Conservation (phyloP, 139 green algal genomes). For the Chlorella sp. region DNA sequence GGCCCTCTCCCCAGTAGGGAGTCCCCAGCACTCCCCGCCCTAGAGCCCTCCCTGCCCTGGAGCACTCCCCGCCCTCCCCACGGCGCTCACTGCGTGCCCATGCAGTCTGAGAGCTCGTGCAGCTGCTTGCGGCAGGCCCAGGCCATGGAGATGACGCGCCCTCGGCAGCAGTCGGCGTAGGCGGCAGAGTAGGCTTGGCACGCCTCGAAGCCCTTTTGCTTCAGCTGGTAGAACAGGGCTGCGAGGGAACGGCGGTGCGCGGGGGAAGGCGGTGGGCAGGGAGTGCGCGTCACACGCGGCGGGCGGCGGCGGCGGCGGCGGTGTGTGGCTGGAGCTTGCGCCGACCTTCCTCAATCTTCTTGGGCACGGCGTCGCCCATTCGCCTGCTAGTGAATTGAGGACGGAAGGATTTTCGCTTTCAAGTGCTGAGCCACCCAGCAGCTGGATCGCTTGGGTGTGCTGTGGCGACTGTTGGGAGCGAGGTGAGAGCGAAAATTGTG, state of each 20-base stretch:
- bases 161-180: slow-evolving; percentile 52
- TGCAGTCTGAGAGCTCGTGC: slow-evolving; percentile 33
- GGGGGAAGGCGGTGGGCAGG: not conserved
- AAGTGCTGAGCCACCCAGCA: too few species aligned
- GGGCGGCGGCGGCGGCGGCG: slow-evolving; percentile 9
- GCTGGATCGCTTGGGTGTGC: too few species aligned
- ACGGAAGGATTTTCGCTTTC: too few species aligned
- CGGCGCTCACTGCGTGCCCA: slow-evolving; percentile 39
- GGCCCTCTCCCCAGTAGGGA: too few species aligned
- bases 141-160: slow-evolving; percentile 41
- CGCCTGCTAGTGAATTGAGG: too few species aligned
- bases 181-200: slow-evolving; percentile 19
- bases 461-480: too few species aligned
- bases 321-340: not conserved
- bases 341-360: slow-evolving; percentile 27
- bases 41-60: too few species aligned
- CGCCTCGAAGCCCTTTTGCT: slow-evolving; percentile 30
- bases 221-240: slow-evolving; percentile 54
- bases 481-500: too few species aligned
- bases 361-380: slow-evolving; percentile 2
- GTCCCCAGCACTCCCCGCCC: too few species aligned
- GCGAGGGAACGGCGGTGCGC: not conserved
- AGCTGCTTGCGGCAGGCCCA: slow-evolving; percentile 53
- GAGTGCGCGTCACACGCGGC: not conserved
- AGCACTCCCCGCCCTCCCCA: not conserved